A percentile compares a stretch with the other conserved stretches of the same genome.
Evolutionary conservation across 2,329 filamentous ascomycete genomes (phyloP).

Genomic region (Arthrobotrys sinensis): DNA sequence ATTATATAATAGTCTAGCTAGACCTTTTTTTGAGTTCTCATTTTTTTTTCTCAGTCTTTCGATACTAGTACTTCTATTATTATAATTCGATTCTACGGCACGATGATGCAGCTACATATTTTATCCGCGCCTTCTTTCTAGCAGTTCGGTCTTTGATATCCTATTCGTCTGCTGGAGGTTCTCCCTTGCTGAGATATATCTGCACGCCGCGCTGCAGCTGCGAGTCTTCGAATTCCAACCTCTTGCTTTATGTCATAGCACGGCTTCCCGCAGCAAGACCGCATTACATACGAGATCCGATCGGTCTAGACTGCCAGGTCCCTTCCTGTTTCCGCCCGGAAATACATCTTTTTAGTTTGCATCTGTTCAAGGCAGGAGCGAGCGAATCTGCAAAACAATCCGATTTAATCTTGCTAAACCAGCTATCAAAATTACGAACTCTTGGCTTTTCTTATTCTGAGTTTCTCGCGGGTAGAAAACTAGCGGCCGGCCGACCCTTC

Average conservation of each 20-base stretch:
- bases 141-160: too few relatives aligned
- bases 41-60: too few relatives aligned
- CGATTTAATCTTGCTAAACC: too few relatives aligned
- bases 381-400: too few relatives aligned
- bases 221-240: conserved; percentile 17
- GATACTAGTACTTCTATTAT: too few relatives aligned
- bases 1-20: too few relatives aligned
- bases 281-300: not conserved
- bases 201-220: not conserved
- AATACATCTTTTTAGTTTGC: conserved; percentile 2
- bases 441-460: not conserved
- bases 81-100: too few relatives aligned
- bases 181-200: conserved; percentile 1
- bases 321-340: conserved; percentile 12
- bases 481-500: conserved; percentile 5
- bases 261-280: not conserved
- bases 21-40: too few relatives aligned
- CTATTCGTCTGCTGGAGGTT: not conserved
- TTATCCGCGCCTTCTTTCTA: too few relatives aligned
- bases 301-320: conserved; percentile 9
- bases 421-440: too few relatives aligned
- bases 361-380: conserved; percentile 5
- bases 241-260: conserved; percentile 40
- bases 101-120: too few relatives aligned
- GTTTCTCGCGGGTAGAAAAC: conserved; percentile 13